Base-by-base conservation (phyloP, 805 yeast species). In the Candida sithepensis region DNA sequence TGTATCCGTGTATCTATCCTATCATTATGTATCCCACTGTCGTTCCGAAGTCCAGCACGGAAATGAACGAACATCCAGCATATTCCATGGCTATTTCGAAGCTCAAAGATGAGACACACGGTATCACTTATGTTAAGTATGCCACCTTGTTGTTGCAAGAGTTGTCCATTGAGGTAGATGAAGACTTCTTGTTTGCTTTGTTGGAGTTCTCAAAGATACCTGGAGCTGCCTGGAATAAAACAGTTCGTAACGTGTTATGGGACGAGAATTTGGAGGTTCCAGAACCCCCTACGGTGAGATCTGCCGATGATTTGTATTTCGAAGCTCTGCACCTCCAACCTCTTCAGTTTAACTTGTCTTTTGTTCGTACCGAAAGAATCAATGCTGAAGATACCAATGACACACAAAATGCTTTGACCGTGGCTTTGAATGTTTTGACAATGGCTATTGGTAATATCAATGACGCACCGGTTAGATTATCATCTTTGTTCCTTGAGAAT, bases 381-480 rank as follows among this genome's bases (percentile, higher is more conserved):
- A 79, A 82, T 60, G 82, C 78, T 4, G 88, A 83, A 46, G 76
- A 76, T 33, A 77, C 82, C 12, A 68, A 72, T 0, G 64, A 77
- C 2, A 70, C 86, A 2, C 82, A 81, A 41, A 84, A 82, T 53
- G 73, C 94, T 0, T 63, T 91, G 43, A 78, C 84, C 77, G 85
- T 87, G 64, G 81, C 89, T 52, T 73, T 88, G 55, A 89, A 94
- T 63, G 82, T 92, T 34, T 71, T 94, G 50, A 90, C 97, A 0
- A 91, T 92, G 97, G 96, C 99, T 0, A 80, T 94, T 52, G 99
- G 98, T 22, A 94, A 92, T 64, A 88, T 95, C 50, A 92, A 92
- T 62, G 97, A 94, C 66, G 99, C 99, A 0, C 98, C 98, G 1
- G 87, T 94, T 39, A 79, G 85, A 59, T 70, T 94, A 63, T 89